Conservation (phyloP, 2,329 filamentous ascomycete genomes). For the Geosmithia flava region DNA sequence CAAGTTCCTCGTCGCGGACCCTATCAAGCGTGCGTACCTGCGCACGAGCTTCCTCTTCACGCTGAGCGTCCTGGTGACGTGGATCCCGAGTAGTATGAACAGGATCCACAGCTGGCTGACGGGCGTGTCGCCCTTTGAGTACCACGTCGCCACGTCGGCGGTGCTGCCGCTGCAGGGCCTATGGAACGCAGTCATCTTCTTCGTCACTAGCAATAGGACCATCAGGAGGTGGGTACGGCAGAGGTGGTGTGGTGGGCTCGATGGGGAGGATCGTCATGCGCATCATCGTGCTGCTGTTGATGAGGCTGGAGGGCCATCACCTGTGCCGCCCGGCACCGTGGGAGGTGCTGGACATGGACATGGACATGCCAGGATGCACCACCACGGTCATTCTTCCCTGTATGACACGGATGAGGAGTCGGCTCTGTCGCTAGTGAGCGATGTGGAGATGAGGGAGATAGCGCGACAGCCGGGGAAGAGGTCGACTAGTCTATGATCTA, state of each 20-base stretch:
- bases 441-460: conserved; percentile 19
- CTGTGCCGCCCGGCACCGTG: not conserved
- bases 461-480: conserved; percentile 11
- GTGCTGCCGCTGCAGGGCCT: conserved; percentile 69
- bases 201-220: conserved; percentile 43
- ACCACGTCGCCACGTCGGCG: conserved; percentile 57
- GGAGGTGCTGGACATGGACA: not conserved
- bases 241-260: not conserved
- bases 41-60: conserved; percentile 50
- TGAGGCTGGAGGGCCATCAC: not conserved
- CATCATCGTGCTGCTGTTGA: not conserved
- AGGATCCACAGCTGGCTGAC: conserved; percentile 55
- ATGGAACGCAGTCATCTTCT: conserved; percentile 72
- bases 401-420: conserved; percentile 11
- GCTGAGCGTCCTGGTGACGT: conserved; percentile 47
- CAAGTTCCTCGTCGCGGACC: conserved; percentile 30
- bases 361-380: not conserved
- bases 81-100: conserved; percentile 60
- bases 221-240: conserved; percentile 6
- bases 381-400: not conserved
- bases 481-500: conserved; percentile 8
- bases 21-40: conserved; percentile 47
- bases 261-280: too few relatives aligned
- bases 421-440: conserved; percentile 11
- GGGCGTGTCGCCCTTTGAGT: conserved; percentile 41